Evolutionary conservation across 306 rosid genomes (phyloP).

Genomic region (Rosa persica): DNA sequence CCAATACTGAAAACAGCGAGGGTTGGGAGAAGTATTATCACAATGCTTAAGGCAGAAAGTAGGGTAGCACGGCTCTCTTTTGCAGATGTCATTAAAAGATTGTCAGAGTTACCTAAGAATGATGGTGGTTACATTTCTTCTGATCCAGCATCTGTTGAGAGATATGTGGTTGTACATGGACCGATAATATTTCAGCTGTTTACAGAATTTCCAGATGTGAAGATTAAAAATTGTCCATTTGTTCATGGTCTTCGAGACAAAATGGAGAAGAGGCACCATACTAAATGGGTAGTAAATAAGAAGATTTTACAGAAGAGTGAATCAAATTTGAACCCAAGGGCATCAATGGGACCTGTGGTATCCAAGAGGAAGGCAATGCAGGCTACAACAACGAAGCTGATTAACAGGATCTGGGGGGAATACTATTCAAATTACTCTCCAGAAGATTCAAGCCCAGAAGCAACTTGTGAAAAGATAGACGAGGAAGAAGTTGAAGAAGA

Average conservation of each 20-base stretch:
- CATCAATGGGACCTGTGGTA: conserved; percentile 60
- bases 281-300: conserved; percentile 85
- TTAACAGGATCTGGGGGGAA: conserved; percentile 92
- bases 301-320: conserved; percentile 48
- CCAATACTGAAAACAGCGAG: conserved; percentile 80
- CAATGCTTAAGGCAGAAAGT: conserved; percentile 77
- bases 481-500: conserved; percentile 75
- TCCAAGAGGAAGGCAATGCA: conserved; percentile 84
- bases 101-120: conserved; percentile 49
- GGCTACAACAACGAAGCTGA: conserved; percentile 83
- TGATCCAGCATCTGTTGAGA: conserved; percentile 63
- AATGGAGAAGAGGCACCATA: conserved; percentile 94
- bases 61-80: conserved; percentile 85
- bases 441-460: conserved; percentile 50
- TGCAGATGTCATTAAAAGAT: conserved; percentile 62
- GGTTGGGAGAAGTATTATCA: conserved; percentile 71
- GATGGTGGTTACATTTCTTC: conserved; percentile 66
- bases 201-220: conserved; percentile 74
- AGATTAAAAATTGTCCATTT: conserved; percentile 71
- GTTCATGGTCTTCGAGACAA: conserved; percentile 64
- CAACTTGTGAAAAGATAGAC: conserved; percentile 47
- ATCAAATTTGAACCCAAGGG: conserved; percentile 82
- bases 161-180: conserved; percentile 87
- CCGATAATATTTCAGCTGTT: conserved; percentile 88
- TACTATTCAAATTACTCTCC: conserved; percentile 79